Percentiles rank a stretch among this genome's conserved stretches.
Conservation (phyloP, 2,329 filamentous ascomycete species). For the Colletotrichum sp. region DNA sequence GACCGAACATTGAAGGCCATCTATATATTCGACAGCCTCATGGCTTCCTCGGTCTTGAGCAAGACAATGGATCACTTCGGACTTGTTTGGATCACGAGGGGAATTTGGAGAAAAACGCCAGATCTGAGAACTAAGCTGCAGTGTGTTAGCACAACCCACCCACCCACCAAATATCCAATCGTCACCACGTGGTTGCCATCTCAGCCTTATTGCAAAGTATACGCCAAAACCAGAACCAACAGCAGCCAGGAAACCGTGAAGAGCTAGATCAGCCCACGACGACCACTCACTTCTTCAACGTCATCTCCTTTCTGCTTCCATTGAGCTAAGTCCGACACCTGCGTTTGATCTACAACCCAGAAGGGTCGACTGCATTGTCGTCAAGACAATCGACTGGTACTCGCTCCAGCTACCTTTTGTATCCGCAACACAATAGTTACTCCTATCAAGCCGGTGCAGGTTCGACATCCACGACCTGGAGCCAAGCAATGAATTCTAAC, state of each 20-base stretch:
- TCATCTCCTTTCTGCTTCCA: neutral
- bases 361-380: neutral
- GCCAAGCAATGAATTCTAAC: neutral
- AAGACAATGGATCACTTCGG: neutral
- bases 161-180: too few species aligned
- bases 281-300: neutral
- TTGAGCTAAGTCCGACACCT: neutral
- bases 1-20: neutral
- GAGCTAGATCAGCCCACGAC: fast-evolving
- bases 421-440: neutral
- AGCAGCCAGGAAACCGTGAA: neutral
- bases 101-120: neutral
- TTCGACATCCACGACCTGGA: neutral
- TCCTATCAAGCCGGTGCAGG: neutral
- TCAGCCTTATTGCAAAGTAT: neutral
- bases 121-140: neutral
- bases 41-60: fast-evolving
- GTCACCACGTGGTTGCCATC: too few species aligned
- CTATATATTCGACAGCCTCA: neutral
- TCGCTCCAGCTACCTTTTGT: neutral
- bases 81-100: too few species aligned
- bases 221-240: neutral
- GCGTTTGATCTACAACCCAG: neutral
- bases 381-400: neutral
- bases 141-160: too few species aligned